Percentiles rank a stretch among this genome's conserved stretches.
Evolutionary conservation across 2,329 filamentous ascomycete species (phyloP).

Genomic region (Aspergillus fumigatiaffinis): DNA sequence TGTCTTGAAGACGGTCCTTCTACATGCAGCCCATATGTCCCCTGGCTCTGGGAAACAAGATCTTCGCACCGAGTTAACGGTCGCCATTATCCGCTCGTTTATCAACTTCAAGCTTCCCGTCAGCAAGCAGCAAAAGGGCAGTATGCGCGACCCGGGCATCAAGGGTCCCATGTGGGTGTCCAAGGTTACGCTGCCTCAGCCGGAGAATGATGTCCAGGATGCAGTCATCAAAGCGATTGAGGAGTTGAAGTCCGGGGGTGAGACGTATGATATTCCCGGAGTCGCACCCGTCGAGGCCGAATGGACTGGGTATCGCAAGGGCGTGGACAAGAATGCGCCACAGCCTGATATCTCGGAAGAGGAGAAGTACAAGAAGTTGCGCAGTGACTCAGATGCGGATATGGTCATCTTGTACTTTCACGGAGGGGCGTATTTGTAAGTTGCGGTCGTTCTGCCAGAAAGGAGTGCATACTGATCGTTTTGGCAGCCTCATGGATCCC

Average conservation of each 20-base stretch:
- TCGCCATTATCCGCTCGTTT: conserved; percentile 68
- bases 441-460: conserved; percentile 1
- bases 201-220: conserved; percentile 43
- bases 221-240: conserved; percentile 39
- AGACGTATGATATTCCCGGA: conserved; percentile 37
- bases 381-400: conserved; percentile 36
- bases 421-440: conserved; percentile 45
- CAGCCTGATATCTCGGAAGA: conserved; percentile 40
- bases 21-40: conserved; percentile 58
- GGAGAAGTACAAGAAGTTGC: conserved; percentile 40
- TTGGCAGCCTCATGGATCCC: conserved; percentile 41
- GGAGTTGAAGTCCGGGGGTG: conserved; percentile 34
- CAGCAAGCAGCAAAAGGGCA: conserved; percentile 59
- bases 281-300: conserved; percentile 40
- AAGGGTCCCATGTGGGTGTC: conserved; percentile 81
- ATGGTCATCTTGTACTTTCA: conserved; percentile 46
- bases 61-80: conserved; percentile 66
- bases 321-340: conserved; percentile 35
- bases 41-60: conserved; percentile 73
- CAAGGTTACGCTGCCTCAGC: conserved; percentile 61
- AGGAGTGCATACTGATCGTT: not conserved
- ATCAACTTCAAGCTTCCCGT: conserved; percentile 52
- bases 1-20: conserved; percentile 39
- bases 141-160: conserved; percentile 61
- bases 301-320: conserved; percentile 44